Percentiles rank a stretch among this genome's conserved stretches.
These are phyloP conservation scores for Eimeria sp. DNA, from an alignment of 169 alveolate genomes.

Conservation along the genomic window DNA sequence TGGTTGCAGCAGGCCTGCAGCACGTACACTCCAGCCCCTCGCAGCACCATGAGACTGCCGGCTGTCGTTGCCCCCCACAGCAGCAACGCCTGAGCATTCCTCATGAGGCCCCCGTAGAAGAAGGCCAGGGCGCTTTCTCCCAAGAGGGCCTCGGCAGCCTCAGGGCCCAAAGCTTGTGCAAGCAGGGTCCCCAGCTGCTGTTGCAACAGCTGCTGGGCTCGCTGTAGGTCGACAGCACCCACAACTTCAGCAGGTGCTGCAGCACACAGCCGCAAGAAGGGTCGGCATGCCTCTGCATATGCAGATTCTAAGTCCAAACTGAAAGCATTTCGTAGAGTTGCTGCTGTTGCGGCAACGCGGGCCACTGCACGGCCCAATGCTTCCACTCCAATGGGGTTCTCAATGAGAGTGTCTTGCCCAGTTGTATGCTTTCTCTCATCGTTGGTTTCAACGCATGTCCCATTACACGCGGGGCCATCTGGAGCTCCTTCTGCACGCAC, in stretches of 20 bases:
- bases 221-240: background rate
- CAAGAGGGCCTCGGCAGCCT: constrained; percentile 45
- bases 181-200: constrained; percentile 64
- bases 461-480: background rate
- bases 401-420: constrained; percentile 37
- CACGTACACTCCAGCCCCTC: constrained; percentile 85
- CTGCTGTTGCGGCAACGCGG: constrained; percentile 84
- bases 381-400: constrained; percentile 85
- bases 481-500: background rate
- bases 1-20: constrained; percentile 87
- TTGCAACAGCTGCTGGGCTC: background rate
- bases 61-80: constrained; percentile 84
- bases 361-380: constrained; percentile 86
- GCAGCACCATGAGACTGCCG: constrained; percentile 56
- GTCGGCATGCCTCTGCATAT: constrained; percentile 82
- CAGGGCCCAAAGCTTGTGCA: constrained; percentile 51
- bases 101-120: constrained; percentile 81
- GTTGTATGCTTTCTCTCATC: background rate
- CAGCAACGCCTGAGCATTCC: constrained; percentile 84
- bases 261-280: constrained; percentile 82
- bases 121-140: constrained; percentile 76
- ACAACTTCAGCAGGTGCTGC: constrained; percentile 67
- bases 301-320: constrained; percentile 77
- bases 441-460: background rate
- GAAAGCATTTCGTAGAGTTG: constrained; percentile 42